Conservation (phyloP, 2,329 filamentous ascomycete species). For the Colletotrichum phormii region DNA sequence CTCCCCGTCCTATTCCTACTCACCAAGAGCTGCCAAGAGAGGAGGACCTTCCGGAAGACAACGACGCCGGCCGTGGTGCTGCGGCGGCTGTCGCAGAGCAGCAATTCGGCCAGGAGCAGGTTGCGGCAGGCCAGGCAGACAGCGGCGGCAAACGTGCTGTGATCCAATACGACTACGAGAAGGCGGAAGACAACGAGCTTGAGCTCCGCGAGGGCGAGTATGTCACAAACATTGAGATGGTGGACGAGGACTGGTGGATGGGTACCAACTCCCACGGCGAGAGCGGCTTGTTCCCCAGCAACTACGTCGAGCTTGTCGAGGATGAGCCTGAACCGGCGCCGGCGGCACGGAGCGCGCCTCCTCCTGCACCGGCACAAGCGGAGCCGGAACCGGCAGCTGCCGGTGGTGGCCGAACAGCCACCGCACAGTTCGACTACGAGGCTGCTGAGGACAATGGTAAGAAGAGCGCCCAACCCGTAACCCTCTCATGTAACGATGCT, state of each 20-base stretch:
- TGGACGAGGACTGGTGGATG: conserved; percentile 99
- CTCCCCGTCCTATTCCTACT: conserved; percentile 71
- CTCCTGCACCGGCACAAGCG: conserved; percentile 46
- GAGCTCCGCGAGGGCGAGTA: conserved; percentile 89
- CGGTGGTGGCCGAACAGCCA: conserved; percentile 73
- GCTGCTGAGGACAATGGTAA: conserved; percentile 92
- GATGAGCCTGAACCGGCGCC: conserved; percentile 61
- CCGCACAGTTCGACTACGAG: conserved; percentile 94
- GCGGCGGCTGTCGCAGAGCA: conserved; percentile 65
- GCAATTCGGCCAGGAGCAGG: conserved; percentile 53
- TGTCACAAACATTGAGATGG: conserved; percentile 94
- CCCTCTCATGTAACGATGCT: background rate
- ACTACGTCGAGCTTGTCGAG: conserved; percentile 91
- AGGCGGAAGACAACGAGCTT: conserved; percentile 96
- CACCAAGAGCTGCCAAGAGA: conserved; percentile 71
- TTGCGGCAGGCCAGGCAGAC: conserved; percentile 46
- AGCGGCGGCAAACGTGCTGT: conserved; percentile 76
- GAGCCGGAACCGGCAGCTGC: conserved; percentile 50
- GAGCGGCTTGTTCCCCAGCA: conserved; percentile 92
- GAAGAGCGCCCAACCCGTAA: conserved; percentile 46
- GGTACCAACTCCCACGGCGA: conserved; percentile 89
- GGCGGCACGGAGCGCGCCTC: conserved; percentile 49
- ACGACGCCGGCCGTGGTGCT: conserved; percentile 70
- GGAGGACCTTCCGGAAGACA: conserved; percentile 70
- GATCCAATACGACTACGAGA: conserved; percentile 95